Conservation (phyloP, 768 basidiomycete species). For the Clitopilus hobsonii region DNA sequence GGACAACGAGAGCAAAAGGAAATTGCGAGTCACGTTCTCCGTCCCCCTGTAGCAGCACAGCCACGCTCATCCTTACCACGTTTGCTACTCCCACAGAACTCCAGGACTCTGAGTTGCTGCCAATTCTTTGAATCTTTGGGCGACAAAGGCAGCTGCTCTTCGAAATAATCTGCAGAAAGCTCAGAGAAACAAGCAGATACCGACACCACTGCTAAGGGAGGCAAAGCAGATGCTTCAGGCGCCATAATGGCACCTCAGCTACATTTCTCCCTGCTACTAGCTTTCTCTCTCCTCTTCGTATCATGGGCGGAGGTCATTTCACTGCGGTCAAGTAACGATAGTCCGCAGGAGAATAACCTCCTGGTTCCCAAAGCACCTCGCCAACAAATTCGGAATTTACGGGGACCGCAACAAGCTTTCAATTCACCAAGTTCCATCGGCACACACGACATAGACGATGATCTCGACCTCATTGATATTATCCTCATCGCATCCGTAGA, state of each 20-base stretch:
- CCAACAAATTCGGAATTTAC: not conserved
- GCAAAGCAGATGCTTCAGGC: not conserved
- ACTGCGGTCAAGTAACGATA: not conserved
- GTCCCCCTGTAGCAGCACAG: not conserved
- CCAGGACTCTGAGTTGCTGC: not conserved
- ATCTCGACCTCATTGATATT: conserved; percentile 70
- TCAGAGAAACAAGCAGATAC: not conserved
- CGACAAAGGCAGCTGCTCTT: not conserved
- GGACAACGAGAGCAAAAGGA: not conserved
- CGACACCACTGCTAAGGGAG: not conserved
- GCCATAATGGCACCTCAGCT: not conserved
- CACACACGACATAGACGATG: conserved; percentile 23
- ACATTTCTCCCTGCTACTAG: not conserved
- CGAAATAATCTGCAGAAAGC: not conserved
- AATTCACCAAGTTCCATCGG: not conserved
- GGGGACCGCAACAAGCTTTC: not conserved
- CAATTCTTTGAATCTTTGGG: not conserved
- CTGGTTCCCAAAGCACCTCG: not conserved
- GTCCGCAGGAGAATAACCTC: not conserved
- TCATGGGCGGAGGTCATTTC: not conserved
- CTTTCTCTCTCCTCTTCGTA: not conserved
- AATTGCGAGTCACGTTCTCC: not conserved
- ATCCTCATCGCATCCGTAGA: conserved; percentile 92
- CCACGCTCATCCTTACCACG: not conserved
- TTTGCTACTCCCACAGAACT: not conserved